phyloP scores from a whole-genome alignment of 2,329 filamentous ascomycete species.

The Claviceps paspali region DNA sequence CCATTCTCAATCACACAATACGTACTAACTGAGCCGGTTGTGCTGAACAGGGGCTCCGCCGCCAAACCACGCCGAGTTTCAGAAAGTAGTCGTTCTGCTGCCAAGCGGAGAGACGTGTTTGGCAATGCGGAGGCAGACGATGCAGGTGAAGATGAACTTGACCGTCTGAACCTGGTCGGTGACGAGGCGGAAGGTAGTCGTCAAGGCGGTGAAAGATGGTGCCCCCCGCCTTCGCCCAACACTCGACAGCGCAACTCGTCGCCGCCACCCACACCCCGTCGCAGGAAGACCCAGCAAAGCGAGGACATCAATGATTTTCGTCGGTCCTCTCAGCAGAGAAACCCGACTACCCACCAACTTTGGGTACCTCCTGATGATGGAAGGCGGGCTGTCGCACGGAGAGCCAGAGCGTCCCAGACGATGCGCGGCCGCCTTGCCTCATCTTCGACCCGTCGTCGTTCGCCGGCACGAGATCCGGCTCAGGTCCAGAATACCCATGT shows the following conservation, averaged over 20 bases:
- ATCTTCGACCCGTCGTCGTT: slow-evolving; percentile 1
- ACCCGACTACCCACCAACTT: slow-evolving; percentile 10
- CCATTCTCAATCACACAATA: too few species aligned
- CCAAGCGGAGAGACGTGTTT: slow-evolving; percentile 6
- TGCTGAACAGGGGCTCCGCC: background rate
- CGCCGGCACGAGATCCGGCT: slow-evolving; percentile 6
- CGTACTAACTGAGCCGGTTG: background rate
- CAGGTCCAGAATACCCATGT: background rate
- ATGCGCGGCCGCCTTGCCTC: background rate
- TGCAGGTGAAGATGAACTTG: slow-evolving; percentile 2
- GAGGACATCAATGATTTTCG: slow-evolving; percentile 11
- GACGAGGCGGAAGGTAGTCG: slow-evolving; percentile 6
- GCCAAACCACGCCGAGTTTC: background rate
- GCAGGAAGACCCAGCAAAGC: slow-evolving; percentile 7
- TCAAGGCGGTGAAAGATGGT: slow-evolving; percentile 13
- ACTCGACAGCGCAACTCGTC: slow-evolving; percentile 9
- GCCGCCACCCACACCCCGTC: slow-evolving; percentile 10
- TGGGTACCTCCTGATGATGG: slow-evolving; percentile 14
- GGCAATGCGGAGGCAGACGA: slow-evolving; percentile 2
- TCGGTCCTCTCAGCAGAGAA: slow-evolving; percentile 11
- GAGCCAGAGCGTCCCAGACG: slow-evolving; percentile 4
- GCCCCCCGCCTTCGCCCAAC: slow-evolving; percentile 14
- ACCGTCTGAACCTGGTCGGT: slow-evolving; percentile 2
- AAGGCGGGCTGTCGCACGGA: background rate
- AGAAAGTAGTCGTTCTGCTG: background rate